phyloP scores from a whole-genome alignment of 2,329 filamentous ascomycete genomes.

The Colletotrichum abscissum region DNA sequence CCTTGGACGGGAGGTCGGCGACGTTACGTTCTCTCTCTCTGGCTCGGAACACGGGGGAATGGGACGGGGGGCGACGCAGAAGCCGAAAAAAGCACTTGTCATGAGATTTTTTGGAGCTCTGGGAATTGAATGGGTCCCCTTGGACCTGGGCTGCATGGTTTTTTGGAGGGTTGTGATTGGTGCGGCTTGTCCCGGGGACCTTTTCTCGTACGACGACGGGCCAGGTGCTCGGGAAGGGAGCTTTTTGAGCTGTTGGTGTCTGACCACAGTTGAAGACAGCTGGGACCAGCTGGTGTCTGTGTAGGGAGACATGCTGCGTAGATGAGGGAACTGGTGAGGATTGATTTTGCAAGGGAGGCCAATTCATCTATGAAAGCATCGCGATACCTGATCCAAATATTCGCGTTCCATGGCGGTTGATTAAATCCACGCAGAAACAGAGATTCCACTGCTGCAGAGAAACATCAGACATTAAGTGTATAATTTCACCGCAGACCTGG shows the following conservation, averaged over 20 bases:
- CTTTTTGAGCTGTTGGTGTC: neutral
- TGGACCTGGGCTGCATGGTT: neutral
- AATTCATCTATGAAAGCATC: too few species aligned
- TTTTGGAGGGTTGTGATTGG: constrained; percentile 23
- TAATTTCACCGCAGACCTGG: neutral
- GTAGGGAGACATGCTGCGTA: too few species aligned
- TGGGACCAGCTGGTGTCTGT: neutral
- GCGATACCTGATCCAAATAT: neutral
- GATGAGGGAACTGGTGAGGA: neutral
- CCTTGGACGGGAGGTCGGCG: neutral
- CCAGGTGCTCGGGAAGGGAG: neutral
- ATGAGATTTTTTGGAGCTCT: constrained; percentile 31
- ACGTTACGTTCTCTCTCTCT: neutral
- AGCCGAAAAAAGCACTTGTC: constrained; percentile 1
- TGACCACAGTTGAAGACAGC: too few species aligned
- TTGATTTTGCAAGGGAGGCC: neutral
- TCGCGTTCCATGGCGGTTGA: neutral
- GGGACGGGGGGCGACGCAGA: neutral
- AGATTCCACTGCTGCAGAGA: neutral
- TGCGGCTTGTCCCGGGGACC: constrained; percentile 14
- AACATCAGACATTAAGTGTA: too few species aligned
- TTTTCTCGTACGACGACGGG: constrained; percentile 15
- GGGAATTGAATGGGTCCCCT: neutral
- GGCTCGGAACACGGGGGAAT: constrained; percentile 8
- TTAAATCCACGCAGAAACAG: neutral